Percentiles rank a stretch among this genome's conserved stretches.
phyloP scores from a whole-genome alignment of 2,329 filamentous ascomycete species.

The Fusarium nematophilum region DNA sequence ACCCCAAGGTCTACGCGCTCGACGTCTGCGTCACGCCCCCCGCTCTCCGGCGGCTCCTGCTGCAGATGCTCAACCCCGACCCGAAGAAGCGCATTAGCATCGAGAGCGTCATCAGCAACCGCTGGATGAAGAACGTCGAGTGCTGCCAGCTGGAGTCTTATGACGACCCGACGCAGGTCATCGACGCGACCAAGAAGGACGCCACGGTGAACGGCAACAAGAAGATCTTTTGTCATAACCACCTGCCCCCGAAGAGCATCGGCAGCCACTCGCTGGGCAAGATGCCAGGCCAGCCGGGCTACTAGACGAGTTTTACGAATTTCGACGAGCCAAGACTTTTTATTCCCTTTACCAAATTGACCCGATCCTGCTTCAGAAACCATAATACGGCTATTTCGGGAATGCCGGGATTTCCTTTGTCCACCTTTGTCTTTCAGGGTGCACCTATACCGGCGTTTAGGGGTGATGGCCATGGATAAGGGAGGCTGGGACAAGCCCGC shows the following conservation, averaged over 20 bases:
- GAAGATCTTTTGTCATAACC: constrained; percentile 70
- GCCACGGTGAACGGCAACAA: constrained; percentile 55
- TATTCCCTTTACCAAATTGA: constrained; percentile 1
- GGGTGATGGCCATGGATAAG: constrained; percentile 28
- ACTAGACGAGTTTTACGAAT: constrained; percentile 52
- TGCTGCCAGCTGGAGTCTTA: constrained; percentile 82
- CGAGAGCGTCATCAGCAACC: constrained; percentile 73
- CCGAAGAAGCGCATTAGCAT: constrained; percentile 78
- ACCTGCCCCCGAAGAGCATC: constrained; percentile 61
- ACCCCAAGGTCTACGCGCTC: constrained; percentile 73
- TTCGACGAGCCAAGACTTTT: constrained; percentile 23
- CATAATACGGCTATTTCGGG: constrained; percentile 16
- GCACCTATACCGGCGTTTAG: constrained; percentile 40
- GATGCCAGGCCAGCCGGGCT: constrained; percentile 67
- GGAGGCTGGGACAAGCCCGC: constrained; percentile 27
- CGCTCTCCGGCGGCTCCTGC: constrained; percentile 75
- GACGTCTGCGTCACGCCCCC: constrained; percentile 75
- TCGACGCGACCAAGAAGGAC: constrained; percentile 71
- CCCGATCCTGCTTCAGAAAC: neutral
- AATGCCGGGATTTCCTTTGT: constrained; percentile 12
- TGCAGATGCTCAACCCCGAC: constrained; percentile 86
- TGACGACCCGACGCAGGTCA: constrained; percentile 69
- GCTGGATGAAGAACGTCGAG: constrained; percentile 80
- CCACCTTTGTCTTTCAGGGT: constrained; percentile 19
- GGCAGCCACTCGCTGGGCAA: constrained; percentile 63